Conservation (phyloP, 176 grass and related monocot genomes). For the Calamus simplicifolius region DNA sequence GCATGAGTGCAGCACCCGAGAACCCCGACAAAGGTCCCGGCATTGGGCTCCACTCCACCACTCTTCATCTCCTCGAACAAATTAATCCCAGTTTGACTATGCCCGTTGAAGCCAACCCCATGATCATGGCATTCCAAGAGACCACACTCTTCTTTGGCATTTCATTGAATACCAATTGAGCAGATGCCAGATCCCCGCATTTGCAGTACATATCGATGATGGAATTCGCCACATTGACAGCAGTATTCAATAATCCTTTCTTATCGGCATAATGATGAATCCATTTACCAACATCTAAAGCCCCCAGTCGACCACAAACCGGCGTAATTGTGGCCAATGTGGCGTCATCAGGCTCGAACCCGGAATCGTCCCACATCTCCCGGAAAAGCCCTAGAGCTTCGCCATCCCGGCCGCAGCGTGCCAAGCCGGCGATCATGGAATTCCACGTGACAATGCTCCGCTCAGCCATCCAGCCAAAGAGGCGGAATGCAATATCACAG, state of each 20-base stretch:
- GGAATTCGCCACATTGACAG: constrained; percentile 37
- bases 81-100: constrained; percentile 28
- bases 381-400: constrained; percentile 27
- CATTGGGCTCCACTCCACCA: constrained; percentile 22
- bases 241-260: constrained; percentile 10
- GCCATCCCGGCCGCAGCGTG: constrained; percentile 15
- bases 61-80: constrained; percentile 38
- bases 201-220: constrained; percentile 62
- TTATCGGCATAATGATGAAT: constrained; percentile 29
- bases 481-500: not conserved
- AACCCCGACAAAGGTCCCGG: constrained; percentile 40
- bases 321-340: constrained; percentile 36
- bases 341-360: constrained; percentile 33
- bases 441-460: constrained; percentile 58
- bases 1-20: constrained; percentile 52
- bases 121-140: constrained; percentile 49
- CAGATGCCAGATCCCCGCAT: constrained; percentile 28
- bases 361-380: constrained; percentile 27
- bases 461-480: constrained; percentile 7
- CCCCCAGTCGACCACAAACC: constrained; percentile 35
- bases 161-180: constrained; percentile 19
- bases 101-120: constrained; percentile 39
- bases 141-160: constrained; percentile 33
- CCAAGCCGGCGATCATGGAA: constrained; percentile 29
- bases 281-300: constrained; percentile 24